Base-by-base conservation (phyloP, 1,139 yeast genomes). In the Yamadazyma siamensis region DNA sequence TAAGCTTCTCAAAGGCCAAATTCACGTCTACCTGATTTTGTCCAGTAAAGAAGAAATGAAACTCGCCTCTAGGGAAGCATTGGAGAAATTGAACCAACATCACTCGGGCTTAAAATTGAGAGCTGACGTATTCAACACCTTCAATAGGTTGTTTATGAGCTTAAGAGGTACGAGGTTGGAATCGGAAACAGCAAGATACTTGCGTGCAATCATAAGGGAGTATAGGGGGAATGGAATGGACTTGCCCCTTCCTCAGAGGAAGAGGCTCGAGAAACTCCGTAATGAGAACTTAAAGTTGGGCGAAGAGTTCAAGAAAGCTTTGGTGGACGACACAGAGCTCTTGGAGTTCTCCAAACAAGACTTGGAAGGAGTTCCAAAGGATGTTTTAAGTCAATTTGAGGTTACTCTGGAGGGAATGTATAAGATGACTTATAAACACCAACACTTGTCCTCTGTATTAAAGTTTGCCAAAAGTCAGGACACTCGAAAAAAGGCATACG, bases 341-440 rank as follows among this genome's bases (percentile, higher is more conserved):
- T 46, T 81, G 17, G 44, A 68, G 18, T 83, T 83, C 52, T 68
- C 86, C 20, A 54, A 55, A 33, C 80, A 80, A 35, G 82, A 86
- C 50, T 65, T 86, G 26, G 75, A 66, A 5, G 95, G 95, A 22
- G 81, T 86, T 24, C 89, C 94, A 4, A 68, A 70, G 25, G 76
- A 76, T 38, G 74, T 75, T 1, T 44, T 81, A 39, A 68, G 65
- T 15, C 82, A 73, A 47, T 82, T 79, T 47, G 80, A 75, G 34
- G 55, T 59, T 38, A 52, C 59, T 12, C 59, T 53, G 23, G 72
- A 61, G 10, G 67, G 60, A 27, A 71, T 71, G 47, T 70, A 59
- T 49, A 80, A 80, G 51, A 80, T 86, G 65, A 80, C 94, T 4
- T 85, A 74, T 63, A 83, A 85, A 53, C 82, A 83, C 48, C 91